Percentiles rank a stretch among this genome's conserved stretches.
Evolutionary conservation across 345 rosid genomes (phyloP).

Genomic region (Raphanus raphanistrum): DNA sequence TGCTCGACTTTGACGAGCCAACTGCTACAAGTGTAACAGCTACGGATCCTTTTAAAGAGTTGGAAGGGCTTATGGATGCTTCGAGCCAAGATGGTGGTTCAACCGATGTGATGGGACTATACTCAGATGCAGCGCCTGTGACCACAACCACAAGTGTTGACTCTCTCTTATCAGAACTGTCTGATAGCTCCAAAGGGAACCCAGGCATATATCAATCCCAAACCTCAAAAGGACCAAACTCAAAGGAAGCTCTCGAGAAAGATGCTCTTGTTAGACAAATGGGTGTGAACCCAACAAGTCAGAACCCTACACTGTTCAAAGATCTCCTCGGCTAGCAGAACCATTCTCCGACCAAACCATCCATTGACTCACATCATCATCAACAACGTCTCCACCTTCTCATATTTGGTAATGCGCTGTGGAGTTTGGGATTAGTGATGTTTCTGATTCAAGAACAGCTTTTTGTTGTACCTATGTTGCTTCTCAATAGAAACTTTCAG

Average conservation of each 20-base stretch:
- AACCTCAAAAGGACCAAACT: constrained; percentile 65
- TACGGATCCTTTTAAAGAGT: constrained; percentile 77
- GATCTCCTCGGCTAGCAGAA: constrained; percentile 69
- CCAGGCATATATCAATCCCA: constrained; percentile 26
- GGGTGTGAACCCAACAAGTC: constrained; percentile 85
- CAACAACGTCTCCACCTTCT: constrained; percentile 2
- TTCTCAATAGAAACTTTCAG: constrained; percentile 6
- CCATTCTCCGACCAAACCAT: constrained; percentile 12
- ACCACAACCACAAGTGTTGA: constrained; percentile 27
- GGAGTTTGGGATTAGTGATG: constrained; percentile 14
- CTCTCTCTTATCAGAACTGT: constrained; percentile 39
- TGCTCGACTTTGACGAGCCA: constrained; percentile 87
- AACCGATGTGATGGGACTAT: constrained; percentile 46
- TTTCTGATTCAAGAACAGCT: constrained; percentile 33
- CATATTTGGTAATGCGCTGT: constrained; percentile 25
- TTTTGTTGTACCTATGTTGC: constrained; percentile 37
- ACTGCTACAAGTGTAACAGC: constrained; percentile 41
- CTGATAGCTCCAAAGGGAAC: constrained; percentile 39
- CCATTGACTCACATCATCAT: constrained; percentile 2
- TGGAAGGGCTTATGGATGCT: constrained; percentile 79
- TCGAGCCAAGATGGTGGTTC: constrained; percentile 38
- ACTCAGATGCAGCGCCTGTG: constrained; percentile 48
- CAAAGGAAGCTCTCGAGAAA: constrained; percentile 67
- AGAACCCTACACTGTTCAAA: constrained; percentile 81
- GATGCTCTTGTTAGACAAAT: constrained; percentile 93